Conservation (phyloP, 768 basidiomycete species). For the Mycena metata region DNA sequence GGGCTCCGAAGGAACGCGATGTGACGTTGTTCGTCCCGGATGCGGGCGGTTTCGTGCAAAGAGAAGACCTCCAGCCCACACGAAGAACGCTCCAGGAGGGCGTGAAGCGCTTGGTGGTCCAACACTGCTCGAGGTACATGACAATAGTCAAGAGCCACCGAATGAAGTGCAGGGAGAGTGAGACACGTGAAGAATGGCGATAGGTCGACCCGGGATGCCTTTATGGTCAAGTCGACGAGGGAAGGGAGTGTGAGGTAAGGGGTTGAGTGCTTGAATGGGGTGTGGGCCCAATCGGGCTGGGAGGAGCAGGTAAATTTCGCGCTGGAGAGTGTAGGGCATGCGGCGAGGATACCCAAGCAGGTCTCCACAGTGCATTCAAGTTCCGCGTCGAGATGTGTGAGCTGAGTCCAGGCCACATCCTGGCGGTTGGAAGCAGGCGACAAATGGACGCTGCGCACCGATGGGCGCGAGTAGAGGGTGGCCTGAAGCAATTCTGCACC, state of each 20-base stretch:
- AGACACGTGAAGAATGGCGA: slow-evolving; percentile 28
- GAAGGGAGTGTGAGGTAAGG: slow-evolving; percentile 27
- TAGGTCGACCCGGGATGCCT: slow-evolving; percentile 29
- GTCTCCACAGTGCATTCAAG: slow-evolving; percentile 33
- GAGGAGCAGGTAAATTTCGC: slow-evolving; percentile 27
- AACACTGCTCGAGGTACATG: slow-evolving; percentile 25
- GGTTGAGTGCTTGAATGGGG: slow-evolving; percentile 22
- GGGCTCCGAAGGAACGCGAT: slow-evolving; percentile 29
- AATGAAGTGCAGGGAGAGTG: slow-evolving; percentile 30
- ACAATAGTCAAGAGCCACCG: slow-evolving; percentile 29
- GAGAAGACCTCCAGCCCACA: slow-evolving; percentile 21
- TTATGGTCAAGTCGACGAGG: slow-evolving; percentile 24
- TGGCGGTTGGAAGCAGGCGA: neutral
- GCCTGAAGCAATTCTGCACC: slow-evolving; percentile 30
- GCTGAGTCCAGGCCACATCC: slow-evolving; percentile 22
- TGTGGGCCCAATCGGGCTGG: slow-evolving; percentile 31
- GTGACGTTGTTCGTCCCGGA: slow-evolving; percentile 17
- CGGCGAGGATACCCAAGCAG: slow-evolving; percentile 28
- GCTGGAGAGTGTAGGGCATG: slow-evolving; percentile 20
- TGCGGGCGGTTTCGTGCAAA: slow-evolving; percentile 27
- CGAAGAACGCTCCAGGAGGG: slow-evolving; percentile 27
- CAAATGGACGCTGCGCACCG: slow-evolving; percentile 28
- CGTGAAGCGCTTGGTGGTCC: slow-evolving; percentile 23
- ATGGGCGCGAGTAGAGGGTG: slow-evolving; percentile 25
- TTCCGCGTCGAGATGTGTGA: slow-evolving; percentile 26